Evolutionary conservation across 768 basidiomycete genomes (phyloP), one percentile per base, ranked within the genome.

Genomic region (Russula foetens): DNA sequence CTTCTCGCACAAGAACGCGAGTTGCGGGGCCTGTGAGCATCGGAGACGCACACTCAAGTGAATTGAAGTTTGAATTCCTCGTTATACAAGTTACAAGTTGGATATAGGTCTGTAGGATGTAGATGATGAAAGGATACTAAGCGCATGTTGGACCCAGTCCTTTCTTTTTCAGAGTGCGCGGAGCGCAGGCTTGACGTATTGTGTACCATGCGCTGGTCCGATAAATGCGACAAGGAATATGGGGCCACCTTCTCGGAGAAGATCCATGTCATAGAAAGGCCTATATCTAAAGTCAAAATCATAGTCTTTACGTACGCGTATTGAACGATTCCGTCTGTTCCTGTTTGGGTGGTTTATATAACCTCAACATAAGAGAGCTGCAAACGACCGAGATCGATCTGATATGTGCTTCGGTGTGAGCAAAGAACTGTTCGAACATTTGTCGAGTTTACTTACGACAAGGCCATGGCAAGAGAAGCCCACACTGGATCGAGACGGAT

Each of bases 401-500:
- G 17, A 24, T 57, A n/a, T 29, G 59, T 23, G 21, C 28, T 9
- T 11, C 19, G 31, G 48, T 39, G 29, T 58, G 26, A 59, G 56
- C 8, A 14, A 60, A n/a, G 23, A 26, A 1, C 7, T 2, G 14
- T 9, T 7, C 38, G 14, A 12, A 28, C 7, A 15, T 21, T 52
- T 67, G 24, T 64, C 47, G 19, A 48, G n/a, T 19, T 8, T 8
- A 49, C 55, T 41, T 67, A 85, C 83, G 84, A 86, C 54, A 89
- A 70, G 26, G 89, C 88, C 90, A 91, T 92, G 0, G 86, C 83
- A 11, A 90, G 72, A 0, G 89, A 87, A 14, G 86, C 84, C 88
- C 88, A 92, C 2, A 90, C 87, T 2, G 92, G 90, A 39, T 76
- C 77, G 56, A 84, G 82, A 59, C 86, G 77, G n/a, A 78, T 76